Conservation (phyloP, 495 filamentous ascomycete genomes). For the Hyaloscypha variabilis region DNA sequence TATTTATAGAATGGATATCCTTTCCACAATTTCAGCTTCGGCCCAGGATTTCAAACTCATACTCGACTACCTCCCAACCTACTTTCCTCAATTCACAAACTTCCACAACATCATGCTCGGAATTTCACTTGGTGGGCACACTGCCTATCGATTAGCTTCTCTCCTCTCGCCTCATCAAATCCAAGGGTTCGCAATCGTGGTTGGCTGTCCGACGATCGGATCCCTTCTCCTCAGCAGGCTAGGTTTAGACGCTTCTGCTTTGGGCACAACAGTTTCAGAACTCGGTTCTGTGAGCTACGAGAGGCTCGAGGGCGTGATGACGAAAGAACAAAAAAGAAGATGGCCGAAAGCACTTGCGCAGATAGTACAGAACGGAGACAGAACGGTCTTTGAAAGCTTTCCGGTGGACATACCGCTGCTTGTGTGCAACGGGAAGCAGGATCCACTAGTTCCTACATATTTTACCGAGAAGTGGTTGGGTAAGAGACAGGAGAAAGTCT, state of each 20-base stretch:
- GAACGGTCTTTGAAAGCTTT: slow-evolving; percentile 25
- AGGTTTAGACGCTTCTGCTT: slow-evolving; percentile 16
- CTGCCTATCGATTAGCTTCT: slow-evolving; percentile 21
- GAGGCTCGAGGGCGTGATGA: slow-evolving; percentile 17
- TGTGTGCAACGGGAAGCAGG: slow-evolving; percentile 23
- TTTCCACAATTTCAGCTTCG: slow-evolving; percentile 21
- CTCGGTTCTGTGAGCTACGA: slow-evolving; percentile 18
- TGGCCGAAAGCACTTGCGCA: slow-evolving; percentile 22
- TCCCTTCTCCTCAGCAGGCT: slow-evolving; percentile 26
- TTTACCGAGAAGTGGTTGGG: slow-evolving; percentile 22
- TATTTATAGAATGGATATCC: slow-evolving; percentile 19
- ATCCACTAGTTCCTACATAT: slow-evolving; percentile 20
- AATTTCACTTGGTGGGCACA: slow-evolving; percentile 24
- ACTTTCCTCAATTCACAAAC: slow-evolving; percentile 24
- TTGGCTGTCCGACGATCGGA: slow-evolving; percentile 23
- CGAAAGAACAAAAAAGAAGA: slow-evolving; percentile 15
- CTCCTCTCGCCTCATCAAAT: slow-evolving; percentile 9
- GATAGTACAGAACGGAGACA: slow-evolving; percentile 19
- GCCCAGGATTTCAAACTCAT: slow-evolving; percentile 30
- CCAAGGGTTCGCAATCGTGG: slow-evolving; percentile 24
- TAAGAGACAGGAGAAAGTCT: not conserved
- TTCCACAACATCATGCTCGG: slow-evolving; percentile 27
- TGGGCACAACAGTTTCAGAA: slow-evolving; percentile 8
- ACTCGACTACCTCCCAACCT: slow-evolving; percentile 26
- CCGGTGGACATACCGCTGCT: slow-evolving; percentile 20